Conservation (phyloP, 108 stramenopile genomes). For the Nitzschia sp. region DNA sequence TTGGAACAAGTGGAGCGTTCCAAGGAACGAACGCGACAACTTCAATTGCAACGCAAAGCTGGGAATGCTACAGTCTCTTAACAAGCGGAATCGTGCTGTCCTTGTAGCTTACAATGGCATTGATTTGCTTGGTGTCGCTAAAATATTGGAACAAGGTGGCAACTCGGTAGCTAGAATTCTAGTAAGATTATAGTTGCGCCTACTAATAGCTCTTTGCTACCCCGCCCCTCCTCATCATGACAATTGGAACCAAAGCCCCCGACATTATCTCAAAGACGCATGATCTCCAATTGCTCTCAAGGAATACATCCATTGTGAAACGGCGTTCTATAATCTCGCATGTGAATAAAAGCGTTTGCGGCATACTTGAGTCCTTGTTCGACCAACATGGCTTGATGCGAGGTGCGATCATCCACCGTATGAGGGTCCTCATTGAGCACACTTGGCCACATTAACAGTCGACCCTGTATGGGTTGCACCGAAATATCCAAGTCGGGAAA, state of each 20-base stretch:
- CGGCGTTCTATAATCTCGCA: conserved; percentile 47
- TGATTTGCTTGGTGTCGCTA: too few species aligned
- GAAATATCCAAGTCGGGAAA: conserved; percentile 61
- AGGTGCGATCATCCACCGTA: conserved; percentile 61
- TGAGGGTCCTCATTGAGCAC: conserved; percentile 59
- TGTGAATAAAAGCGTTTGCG: conserved; percentile 85
- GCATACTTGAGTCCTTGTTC: conserved; percentile 68
- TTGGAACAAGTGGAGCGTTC: conserved; percentile 14
- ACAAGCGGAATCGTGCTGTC: too few species aligned
- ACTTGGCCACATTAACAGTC: conserved; percentile 80
- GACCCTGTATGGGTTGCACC: conserved; percentile 66
- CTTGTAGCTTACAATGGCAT: too few species aligned
- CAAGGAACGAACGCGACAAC: conserved; percentile 11
- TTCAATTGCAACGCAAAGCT: conserved; percentile 15
- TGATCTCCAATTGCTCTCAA: too few species aligned
- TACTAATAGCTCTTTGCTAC: too few species aligned
- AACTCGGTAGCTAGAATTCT: too few species aligned
- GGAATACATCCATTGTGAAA: not conserved
- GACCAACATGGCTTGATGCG: conserved; percentile 76
- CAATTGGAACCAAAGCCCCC: too few species aligned
- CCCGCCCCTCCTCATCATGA: too few species aligned
- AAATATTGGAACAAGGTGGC: too few species aligned
- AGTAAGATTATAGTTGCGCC: too few species aligned
- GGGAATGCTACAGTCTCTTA: conserved; percentile 6
- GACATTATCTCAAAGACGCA: too few species aligned